Evolutionary conservation across 2,329 filamentous ascomycete genomes (phyloP).

Genomic region (Phoma herbarum): DNA sequence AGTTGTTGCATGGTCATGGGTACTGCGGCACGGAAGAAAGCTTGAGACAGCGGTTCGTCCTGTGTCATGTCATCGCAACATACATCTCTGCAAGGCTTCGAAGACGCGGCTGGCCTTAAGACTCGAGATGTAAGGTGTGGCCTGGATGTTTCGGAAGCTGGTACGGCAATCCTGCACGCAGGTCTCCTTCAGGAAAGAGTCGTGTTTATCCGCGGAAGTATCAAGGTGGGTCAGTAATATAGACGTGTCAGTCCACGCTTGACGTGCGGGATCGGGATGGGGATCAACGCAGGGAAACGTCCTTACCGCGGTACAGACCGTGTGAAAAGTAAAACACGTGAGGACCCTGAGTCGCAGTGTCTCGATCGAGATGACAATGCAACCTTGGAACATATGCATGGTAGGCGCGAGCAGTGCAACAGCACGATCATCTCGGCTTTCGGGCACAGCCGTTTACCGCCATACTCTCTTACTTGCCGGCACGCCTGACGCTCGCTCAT

Average conservation of each 20-base stretch:
- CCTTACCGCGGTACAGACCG: slow-evolving; percentile 10
- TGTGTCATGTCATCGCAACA: slow-evolving; percentile 7
- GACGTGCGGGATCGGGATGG: slow-evolving; percentile 20
- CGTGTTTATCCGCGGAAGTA: slow-evolving; percentile 3
- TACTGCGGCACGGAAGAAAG: slow-evolving; percentile 8
- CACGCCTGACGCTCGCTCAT: neutral
- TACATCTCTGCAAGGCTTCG: slow-evolving; percentile 2
- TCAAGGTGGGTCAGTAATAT: slow-evolving; percentile 8
- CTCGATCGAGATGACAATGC: neutral
- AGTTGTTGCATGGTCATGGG: slow-evolving; percentile 7
- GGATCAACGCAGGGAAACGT: slow-evolving; percentile 19
- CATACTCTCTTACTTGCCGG: neutral
- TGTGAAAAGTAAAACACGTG: slow-evolving; percentile 5
- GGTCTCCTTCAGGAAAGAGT: slow-evolving; percentile 6
- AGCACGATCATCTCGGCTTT: neutral
- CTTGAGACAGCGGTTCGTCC: slow-evolving; percentile 14
- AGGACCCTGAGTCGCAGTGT: neutral
- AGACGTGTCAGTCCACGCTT: slow-evolving; percentile 13
- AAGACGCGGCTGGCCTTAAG: slow-evolving; percentile 1
- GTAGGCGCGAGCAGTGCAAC: neutral
- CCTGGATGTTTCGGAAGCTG: slow-evolving; percentile 15
- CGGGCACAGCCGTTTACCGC: neutral
- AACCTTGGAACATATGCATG: neutral
- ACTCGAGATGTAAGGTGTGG: slow-evolving; percentile 4
- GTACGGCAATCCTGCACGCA: slow-evolving; percentile 7